Percentiles rank a stretch among this genome's conserved stretches.
These are phyloP conservation scores for Penicillium brasilianum DNA, from an alignment of 2,329 filamentous ascomycete species.

Conservation along the genomic window DNA sequence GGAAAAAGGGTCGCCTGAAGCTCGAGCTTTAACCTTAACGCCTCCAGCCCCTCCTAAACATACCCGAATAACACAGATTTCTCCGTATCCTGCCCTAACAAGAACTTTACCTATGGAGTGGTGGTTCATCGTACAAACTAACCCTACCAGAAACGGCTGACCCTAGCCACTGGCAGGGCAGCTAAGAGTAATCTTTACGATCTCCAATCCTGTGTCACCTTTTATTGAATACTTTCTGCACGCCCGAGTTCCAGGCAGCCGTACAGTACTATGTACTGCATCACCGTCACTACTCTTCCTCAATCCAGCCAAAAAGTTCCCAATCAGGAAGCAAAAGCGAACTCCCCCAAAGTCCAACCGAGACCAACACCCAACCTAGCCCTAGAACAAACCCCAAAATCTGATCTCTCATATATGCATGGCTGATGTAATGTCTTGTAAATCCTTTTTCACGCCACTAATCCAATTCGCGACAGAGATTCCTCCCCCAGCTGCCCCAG, in stretches of 20 bases:
- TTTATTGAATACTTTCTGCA: too few relatives aligned
- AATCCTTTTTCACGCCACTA: conserved; percentile 6
- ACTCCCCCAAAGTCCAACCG: too few relatives aligned
- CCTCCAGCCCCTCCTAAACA: background rate
- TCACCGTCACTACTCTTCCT: background rate
- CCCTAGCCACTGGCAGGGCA: background rate
- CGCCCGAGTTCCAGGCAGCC: background rate
- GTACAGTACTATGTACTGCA: background rate
- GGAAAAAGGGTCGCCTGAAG: background rate
- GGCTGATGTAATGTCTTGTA: background rate
- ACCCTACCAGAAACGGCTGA: too few relatives aligned
- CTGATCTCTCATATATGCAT: conserved; percentile 34
- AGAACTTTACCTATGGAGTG: too few relatives aligned
- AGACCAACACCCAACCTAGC: background rate
- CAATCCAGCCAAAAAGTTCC: background rate
- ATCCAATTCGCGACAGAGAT: conserved; percentile 19
- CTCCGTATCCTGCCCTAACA: background rate
- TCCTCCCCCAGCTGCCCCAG: conserved; percentile 4
- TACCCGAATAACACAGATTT: background rate
- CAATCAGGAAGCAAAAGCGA: background rate
- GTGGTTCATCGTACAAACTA: background rate
- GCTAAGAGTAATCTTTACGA: background rate
- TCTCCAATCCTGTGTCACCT: background rate
- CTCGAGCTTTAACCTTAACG: conserved; percentile 1
- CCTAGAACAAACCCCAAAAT: conserved; percentile 12